Evolutionary conservation across 345 rosid species (phyloP), one percentile per base, ranked within the genome.

Genomic region (Acer negundo): DNA sequence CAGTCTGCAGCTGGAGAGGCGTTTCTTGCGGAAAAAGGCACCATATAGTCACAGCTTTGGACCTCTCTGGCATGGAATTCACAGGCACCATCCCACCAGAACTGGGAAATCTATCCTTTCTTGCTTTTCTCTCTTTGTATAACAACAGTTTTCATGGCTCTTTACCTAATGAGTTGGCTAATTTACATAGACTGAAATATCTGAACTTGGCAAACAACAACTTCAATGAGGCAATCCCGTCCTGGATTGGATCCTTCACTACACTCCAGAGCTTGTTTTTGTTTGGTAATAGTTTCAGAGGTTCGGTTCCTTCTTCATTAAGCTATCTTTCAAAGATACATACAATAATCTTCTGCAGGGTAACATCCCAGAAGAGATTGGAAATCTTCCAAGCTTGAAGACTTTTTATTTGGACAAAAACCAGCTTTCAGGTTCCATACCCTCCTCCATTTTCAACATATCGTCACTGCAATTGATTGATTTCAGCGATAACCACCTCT

Each of bases 351-450:
- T 66, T 42, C 22, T 66, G 15, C 22, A 38, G 69, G 69, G 49
- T 19, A 16, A 38, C 24, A 19, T 66, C 69, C 22, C 49, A 8
- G 23, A 66, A 66, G 69, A 42, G 23, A 40, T 19, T 19, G 49
- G 26, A 42, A 66, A 66, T 38, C 46, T n/a, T n/a, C 70, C 49
- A 1, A 31, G 12, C 16, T 67, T 67, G 51, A 67, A 40, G 49
- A 40, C 46, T 0, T 38, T 67, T 5, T 40, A 67, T 40, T 67
- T 67, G 70, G 51, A 67, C 46, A 17, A 20, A 10, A 78, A 78
- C 40, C 22, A 38, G 64, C 58, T 78, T 75, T 78, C 81, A 44
- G 79, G 81, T 26, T 74, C 69, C 23, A 74, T 82, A 7, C 77
- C 80, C 42, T 31, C 56, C 5, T 42, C 69, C 0, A 24, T 76